Conservation (phyloP, 331 rosid species). For the Acacia pycnantha region DNA sequence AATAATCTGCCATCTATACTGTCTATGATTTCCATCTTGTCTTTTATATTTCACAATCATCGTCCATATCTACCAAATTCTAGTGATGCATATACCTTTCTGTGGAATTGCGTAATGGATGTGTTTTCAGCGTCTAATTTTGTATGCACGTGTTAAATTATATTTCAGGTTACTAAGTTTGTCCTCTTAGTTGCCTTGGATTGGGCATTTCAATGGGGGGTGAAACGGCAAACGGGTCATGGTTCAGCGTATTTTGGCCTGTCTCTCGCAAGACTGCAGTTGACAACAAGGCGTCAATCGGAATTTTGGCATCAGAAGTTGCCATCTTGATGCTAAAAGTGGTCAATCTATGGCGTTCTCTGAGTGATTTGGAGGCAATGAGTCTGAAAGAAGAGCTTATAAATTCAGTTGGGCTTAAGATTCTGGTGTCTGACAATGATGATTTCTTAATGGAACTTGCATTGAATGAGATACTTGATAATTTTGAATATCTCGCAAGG, state of each 20-base stretch:
- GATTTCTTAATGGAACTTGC: slow-evolving; percentile 64
- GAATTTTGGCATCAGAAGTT: slow-evolving; percentile 76
- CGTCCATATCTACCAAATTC: neutral
- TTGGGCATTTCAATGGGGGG: slow-evolving; percentile 46
- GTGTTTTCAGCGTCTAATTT: slow-evolving; percentile 28
- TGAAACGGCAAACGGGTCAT: slow-evolving; percentile 51
- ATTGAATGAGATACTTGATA: slow-evolving; percentile 70
- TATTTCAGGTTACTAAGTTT: slow-evolving; percentile 35
- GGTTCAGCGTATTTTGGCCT: slow-evolving; percentile 59
- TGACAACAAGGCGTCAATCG: slow-evolving; percentile 60
- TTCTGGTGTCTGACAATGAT: slow-evolving; percentile 63
- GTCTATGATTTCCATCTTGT: neutral
- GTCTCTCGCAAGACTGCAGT: slow-evolving; percentile 50
- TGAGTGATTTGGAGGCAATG: slow-evolving; percentile 59
- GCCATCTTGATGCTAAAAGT: slow-evolving; percentile 73
- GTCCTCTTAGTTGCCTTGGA: slow-evolving; percentile 14
- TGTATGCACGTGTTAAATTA: slow-evolving; percentile 21
- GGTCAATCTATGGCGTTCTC: slow-evolving; percentile 67
- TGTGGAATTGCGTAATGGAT: neutral
- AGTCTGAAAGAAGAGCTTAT: slow-evolving; percentile 55
- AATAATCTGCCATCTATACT: neutral
- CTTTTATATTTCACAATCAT: neutral
- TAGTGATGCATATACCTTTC: neutral
- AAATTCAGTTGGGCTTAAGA: slow-evolving; percentile 60
- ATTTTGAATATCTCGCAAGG: slow-evolving; percentile 54